phyloP scores from a whole-genome alignment of 2,329 filamentous ascomycete genomes.

The Dothiorella sarmentorum region DNA sequence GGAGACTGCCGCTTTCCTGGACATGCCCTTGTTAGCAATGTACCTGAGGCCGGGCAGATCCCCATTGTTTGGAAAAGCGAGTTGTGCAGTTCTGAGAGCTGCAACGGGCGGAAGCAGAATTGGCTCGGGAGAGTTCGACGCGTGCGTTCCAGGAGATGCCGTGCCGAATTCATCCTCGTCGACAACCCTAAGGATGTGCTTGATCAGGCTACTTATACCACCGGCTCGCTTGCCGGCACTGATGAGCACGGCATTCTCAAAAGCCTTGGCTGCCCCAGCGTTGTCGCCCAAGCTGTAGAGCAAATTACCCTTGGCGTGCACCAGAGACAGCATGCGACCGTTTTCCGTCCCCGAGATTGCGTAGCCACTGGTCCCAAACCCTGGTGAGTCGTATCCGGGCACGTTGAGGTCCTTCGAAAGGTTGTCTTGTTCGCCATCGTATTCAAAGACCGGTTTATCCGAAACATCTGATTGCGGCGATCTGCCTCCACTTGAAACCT shows the following conservation, averaged over 20 bases:
- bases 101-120: constrained; percentile 79
- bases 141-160: constrained; percentile 15
- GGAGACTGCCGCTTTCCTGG: constrained; percentile 76
- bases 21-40: constrained; percentile 63
- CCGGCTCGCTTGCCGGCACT: constrained; percentile 66
- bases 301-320: constrained; percentile 99
- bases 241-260: constrained; percentile 92
- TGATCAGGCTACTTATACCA: constrained; percentile 75
- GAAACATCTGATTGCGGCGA: constrained; percentile 55
- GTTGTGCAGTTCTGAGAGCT: constrained; percentile 74
- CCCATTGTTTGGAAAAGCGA: constrained; percentile 74
- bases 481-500: constrained; percentile 56
- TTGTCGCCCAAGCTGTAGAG: constrained; percentile 86
- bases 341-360: constrained; percentile 82
- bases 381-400: constrained; percentile 44
- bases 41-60: constrained; percentile 75
- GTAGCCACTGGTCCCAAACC: constrained; percentile 80
- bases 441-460: constrained; percentile 58
- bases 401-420: constrained; percentile 38
- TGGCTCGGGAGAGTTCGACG: constrained; percentile 52
- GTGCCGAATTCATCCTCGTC: constrained; percentile 14
- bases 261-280: constrained; percentile 74
- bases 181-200: constrained; percentile 70
- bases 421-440: constrained; percentile 45
- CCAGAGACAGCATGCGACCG: constrained; percentile 84